These are phyloP conservation scores for Arthrobotrys pseudoclavata DNA, from an alignment of 2,329 filamentous ascomycete genomes.

Conservation along the genomic window DNA sequence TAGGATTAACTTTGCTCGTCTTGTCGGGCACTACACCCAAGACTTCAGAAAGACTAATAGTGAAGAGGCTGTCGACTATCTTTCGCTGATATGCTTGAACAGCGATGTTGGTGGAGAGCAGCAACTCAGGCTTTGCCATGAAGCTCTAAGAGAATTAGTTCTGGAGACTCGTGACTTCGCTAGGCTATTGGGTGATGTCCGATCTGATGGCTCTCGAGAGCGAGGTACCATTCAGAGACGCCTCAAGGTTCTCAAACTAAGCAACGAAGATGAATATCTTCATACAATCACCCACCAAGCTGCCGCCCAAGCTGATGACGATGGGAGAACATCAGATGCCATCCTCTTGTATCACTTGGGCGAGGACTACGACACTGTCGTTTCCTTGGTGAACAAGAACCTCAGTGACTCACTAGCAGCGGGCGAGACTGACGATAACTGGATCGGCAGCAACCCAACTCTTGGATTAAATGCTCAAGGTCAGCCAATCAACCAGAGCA, in stretches of 20 bases:
- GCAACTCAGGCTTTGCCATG: slow-evolving; percentile 87
- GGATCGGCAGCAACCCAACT: slow-evolving; percentile 76
- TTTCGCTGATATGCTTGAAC: slow-evolving; percentile 91
- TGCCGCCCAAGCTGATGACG: slow-evolving; percentile 92
- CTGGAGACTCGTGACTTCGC: slow-evolving; percentile 98
- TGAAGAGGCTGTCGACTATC: slow-evolving; percentile 91
- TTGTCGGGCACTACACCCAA: slow-evolving; percentile 94
- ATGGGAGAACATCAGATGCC: slow-evolving; percentile 91
- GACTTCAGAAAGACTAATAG: slow-evolving; percentile 94
- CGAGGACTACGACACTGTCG: slow-evolving; percentile 94
- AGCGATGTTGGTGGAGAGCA: slow-evolving; percentile 81
- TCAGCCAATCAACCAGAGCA: slow-evolving; percentile 66
- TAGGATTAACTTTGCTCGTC: slow-evolving; percentile 93
- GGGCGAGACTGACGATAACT: slow-evolving; percentile 83
- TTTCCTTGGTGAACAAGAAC: slow-evolving; percentile 87
- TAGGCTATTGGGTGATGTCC: slow-evolving; percentile 90
- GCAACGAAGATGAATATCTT: slow-evolving; percentile 85
- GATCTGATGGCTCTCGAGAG: slow-evolving; percentile 85
- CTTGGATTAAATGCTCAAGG: slow-evolving; percentile 57
- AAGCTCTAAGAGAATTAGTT: slow-evolving; percentile 91
- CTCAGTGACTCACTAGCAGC: slow-evolving; percentile 89
- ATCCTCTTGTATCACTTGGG: slow-evolving; percentile 95
- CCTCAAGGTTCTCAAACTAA: slow-evolving; percentile 82
- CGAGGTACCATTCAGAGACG: slow-evolving; percentile 89
- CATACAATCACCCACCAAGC: slow-evolving; percentile 93